Base-by-base conservation (phyloP, 2,329 filamentous ascomycete species). In the Polytolypa hystricis region DNA sequence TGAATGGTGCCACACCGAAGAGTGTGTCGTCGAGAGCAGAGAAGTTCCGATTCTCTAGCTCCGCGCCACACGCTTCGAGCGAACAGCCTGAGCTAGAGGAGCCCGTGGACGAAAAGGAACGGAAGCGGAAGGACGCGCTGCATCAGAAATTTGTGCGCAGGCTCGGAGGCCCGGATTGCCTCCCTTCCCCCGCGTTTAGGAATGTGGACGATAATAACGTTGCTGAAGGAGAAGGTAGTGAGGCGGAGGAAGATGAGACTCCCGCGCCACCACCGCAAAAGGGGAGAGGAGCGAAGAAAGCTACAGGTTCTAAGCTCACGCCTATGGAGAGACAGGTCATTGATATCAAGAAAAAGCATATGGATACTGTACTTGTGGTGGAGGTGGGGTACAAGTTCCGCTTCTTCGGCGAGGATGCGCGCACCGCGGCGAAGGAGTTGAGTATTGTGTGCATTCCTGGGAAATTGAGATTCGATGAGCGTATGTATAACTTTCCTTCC, bases 311-410 rank as follows among this genome's bases (percentile, higher is more conserved):
- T 37, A 95, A 95, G 56, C 72, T 98, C 42, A 98, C 91, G 0
- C 91, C 91, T 0, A 82, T 98, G 78, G 87, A 96, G 57, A 74
- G 82, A 27, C 91, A 96, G 52, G 82, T 94, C 40, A 70, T 98
- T 4, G 87, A 93, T 12, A 93, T 98, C 58, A 98, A 98, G 64
- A 73, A 78, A 42, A 84, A 89, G 48, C 79, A 96, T 55, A 72
- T 85, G 65, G 91, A 96, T 54, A 91, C 89, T 0, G 52, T 98
- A 14, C 69, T 98, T 20, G 82, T 96, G 9, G 79, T 96, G 35
- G 89, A 98, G 57, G 91, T 96, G 6, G 91, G 91, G 34, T 98
- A 98, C 65, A 98, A 98, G 57, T 98, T 93, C 62, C 79, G 83
- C 21, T 94, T 98, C 65, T 94, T 94, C 54, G 91, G 91, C 8